Base-by-base conservation (phyloP, 139 green algal genomes). In the Picochlorum sp. region DNA sequence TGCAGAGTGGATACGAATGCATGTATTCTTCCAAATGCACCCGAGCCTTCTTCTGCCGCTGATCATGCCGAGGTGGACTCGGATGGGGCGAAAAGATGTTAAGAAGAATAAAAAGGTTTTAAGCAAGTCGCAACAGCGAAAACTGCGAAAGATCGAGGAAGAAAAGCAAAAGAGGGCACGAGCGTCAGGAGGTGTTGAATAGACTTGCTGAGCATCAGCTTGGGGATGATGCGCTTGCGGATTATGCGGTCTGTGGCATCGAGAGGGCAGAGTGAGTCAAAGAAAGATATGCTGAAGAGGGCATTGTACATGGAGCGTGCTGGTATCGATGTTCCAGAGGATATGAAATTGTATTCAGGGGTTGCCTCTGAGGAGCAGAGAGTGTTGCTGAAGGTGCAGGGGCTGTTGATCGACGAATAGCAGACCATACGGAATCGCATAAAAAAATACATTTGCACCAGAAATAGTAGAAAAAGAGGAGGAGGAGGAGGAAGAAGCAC, bases 81-180 rank as follows among this genome's bases (percentile, higher is more conserved):
- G n/a, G 6, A 24, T 28, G 58, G 41, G 34, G 14, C 21, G 65
- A 34, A 47, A 18, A 45, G 56, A 20, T 56, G 4, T 51, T 11
- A 49, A 49, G 7, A 49, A n/a, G 3, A 58, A 45, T 8, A 45
- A 13, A 23, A 37, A 45, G 0, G 47, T 57, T 44, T 65, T 83
- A n/a, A 78, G 52, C 68, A 93, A 91, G 61, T 77, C 81, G 1
- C 72, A 90, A 78, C 78, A 79, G 24, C 76, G 84, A 28, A 92
- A 92, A 72, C 70, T 88, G 49, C 79, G 77, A 34, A 79, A 86
- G 52, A 65, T 92, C 6, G 59, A 87, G 61, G 70, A 79, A 9
- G 85, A 85, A 52, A 88, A 89, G 49, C 67, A 81, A 55, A 70
- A 73, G 50, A 70, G 82, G 0, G 70, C 30, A 20, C n/a, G n/a